Evolutionary conservation across 1,284 basidiomycete species (phyloP), one percentile per base, ranked within the genome.

Genomic region (Afroboletus lepidellus): DNA sequence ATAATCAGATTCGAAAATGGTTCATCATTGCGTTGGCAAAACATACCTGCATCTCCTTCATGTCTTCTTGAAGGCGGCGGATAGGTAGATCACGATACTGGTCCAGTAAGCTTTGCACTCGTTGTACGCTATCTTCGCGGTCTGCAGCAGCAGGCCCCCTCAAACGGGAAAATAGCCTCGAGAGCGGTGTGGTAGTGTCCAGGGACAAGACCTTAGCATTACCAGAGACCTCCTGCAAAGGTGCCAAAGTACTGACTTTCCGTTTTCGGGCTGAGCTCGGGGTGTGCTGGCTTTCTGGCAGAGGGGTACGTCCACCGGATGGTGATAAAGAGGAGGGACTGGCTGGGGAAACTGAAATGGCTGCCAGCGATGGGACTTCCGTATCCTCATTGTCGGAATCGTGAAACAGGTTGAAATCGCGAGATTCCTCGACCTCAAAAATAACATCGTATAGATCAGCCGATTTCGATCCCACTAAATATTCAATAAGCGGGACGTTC

Each of bases 41-140:
- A 54, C 77, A 50, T 49, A 86, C 87, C 76, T 89, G 87, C 42
- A 91, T 69, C 63, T 91, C 88, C 64, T 84, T 87, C 79, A 91
- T 86, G 65, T 92, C 88, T 6, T 86, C 84, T 67, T 81, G 83
- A 46, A 92, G 70, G 57, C 70, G 76, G 34, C 79, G 76, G 27
- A 89, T 78, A 3, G 87, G 86, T 51, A 88, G 60, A 45, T 77
- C 74, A 30, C 76, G 75, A 47, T 85, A 77, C 47, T 83, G 81
- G 41, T 87, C 84, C 51, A 89, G 63, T 54, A 87, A 62, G 29
- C 69, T 67, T 66, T 89, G 85, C 41, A 90, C 66, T 51, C 75
- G 76, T 57, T 71, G 79, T 41, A 84, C 73, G 9, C 75, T 72
- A 50, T 80, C 61, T 55, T 56, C 71, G 58, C 51, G 57, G 34